Conservation (phyloP, 1,284 basidiomycete genomes). For the Heterobasidion annosum region DNA sequence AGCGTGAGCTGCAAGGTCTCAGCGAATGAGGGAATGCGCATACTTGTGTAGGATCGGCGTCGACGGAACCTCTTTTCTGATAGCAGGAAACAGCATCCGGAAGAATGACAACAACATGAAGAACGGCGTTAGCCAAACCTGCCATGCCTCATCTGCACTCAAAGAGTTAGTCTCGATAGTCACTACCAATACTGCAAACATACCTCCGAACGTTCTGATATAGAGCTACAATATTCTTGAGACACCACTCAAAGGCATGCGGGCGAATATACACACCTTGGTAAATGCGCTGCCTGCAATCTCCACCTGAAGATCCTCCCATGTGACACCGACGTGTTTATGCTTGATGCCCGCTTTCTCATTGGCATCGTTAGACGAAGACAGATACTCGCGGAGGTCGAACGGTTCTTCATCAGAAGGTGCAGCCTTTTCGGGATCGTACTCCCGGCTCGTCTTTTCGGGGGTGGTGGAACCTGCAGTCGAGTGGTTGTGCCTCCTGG, state of each 20-base stretch:
- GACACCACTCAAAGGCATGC: neutral
- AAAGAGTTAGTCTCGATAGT: neutral
- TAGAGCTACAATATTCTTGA: neutral
- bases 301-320: constrained; percentile 67
- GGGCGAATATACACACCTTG: constrained; percentile 33
- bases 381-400: constrained; percentile 70
- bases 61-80: neutral
- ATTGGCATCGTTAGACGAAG: constrained; percentile 54
- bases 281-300: constrained; percentile 53
- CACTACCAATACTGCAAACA: neutral
- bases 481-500: neutral
- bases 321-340: constrained; percentile 79
- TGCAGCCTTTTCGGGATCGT: constrained; percentile 39
- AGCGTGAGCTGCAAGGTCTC: neutral
- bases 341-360: constrained; percentile 70
- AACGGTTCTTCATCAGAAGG: constrained; percentile 33
- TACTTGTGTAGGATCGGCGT: neutral
- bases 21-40: neutral
- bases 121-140: neutral
- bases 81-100: neutral
- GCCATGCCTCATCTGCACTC: neutral
- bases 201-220: constrained; percentile 2
- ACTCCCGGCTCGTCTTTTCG: neutral
- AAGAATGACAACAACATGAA: neutral
- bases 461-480: neutral